A percentile compares a stretch with the other conserved stretches of the same genome.
phyloP scores from a whole-genome alignment of 2,329 filamentous ascomycete genomes.

The Cercospora nicotianae region DNA sequence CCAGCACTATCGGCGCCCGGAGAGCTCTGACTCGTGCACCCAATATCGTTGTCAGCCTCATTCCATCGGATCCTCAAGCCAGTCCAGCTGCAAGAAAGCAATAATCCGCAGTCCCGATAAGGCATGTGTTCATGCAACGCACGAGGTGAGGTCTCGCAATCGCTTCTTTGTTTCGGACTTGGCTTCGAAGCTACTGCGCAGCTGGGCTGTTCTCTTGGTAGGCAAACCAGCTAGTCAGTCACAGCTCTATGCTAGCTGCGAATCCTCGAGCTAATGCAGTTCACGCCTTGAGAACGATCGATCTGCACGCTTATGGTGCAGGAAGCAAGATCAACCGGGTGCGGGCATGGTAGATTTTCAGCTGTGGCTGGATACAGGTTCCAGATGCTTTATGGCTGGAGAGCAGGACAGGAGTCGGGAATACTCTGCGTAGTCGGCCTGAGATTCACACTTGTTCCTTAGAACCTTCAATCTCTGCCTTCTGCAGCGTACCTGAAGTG shows the following conservation, averaged over 20 bases:
- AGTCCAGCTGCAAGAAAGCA: not conserved
- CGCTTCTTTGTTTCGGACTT: constrained; percentile 1
- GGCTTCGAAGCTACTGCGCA: not conserved
- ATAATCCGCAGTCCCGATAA: not conserved
- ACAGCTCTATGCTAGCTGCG: not conserved
- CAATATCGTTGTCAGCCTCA: not conserved
- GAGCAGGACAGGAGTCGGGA: not conserved
- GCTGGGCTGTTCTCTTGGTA: not conserved
- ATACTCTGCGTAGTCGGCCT: too few species aligned
- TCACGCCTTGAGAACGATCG: not conserved
- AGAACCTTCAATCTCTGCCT: too few species aligned
- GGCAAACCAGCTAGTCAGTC: not conserved
- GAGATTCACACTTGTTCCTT: too few species aligned
- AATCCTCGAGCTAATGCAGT: not conserved
- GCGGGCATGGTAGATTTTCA: not conserved
- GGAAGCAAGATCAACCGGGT: not conserved
- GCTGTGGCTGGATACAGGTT: not conserved
- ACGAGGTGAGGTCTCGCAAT: not conserved
- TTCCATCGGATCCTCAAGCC: not conserved
- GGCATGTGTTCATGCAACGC: not conserved
- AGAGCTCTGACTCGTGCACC: not conserved
- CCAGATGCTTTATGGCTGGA: not conserved
- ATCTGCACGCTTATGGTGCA: not conserved
- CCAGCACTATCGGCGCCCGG: not conserved
- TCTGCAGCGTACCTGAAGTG: too few species aligned